Evolutionary conservation across 768 basidiomycete species (phyloP), one percentile per base, ranked within the genome.

Genomic region (Pulveroboletus frians): DNA sequence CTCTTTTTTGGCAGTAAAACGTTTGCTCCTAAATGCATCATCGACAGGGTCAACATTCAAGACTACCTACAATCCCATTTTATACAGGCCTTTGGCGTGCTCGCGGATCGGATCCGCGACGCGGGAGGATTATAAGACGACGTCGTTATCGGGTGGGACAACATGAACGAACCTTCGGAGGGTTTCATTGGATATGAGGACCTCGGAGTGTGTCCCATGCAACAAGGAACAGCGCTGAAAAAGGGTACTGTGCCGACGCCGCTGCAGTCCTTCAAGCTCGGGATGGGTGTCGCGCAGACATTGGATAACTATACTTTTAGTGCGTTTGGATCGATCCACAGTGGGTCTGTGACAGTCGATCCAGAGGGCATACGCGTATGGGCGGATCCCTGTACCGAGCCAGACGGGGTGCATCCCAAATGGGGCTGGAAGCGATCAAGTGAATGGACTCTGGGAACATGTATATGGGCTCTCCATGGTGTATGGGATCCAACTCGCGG

Each of bases 101-200:
- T 96, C 23, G 91, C 88, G 0, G 84, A 91, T 64, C 75, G 79
- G 31, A 84, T 96, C 44, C 71, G 75, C 5, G 82, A 81, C n/a
- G 84, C 83, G 0, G 87, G 85, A 0, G 84, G 79, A 30, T 67
- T 97, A 32, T 64, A 89, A 18, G 93, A 98, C 27, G 81, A 83
- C 35, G 93, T 92, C 55, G 79, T 99, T 10, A 85, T 98, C 41
- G 96, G 96, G 0, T 98, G 95, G 96, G 96, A 99, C 64, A 86
- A 84, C 57, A 71, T 97, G 68, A 98, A 99, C 66, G 96, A 99
- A 66, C 95, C 96, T 0, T 83, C 82, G 32, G 89, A 94, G 56
- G 96, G 96, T 0, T 74, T 68, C 37, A 57, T 83, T 31, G 80
- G 77, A 2, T 85, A 85, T 67, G 72, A 75, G 0, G 82, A 95